A percentile compares a stretch with the other conserved stretches of the same genome.
phyloP scores from a whole-genome alignment of 176 grass and related monocot genomes.

The Musa itinerans region DNA sequence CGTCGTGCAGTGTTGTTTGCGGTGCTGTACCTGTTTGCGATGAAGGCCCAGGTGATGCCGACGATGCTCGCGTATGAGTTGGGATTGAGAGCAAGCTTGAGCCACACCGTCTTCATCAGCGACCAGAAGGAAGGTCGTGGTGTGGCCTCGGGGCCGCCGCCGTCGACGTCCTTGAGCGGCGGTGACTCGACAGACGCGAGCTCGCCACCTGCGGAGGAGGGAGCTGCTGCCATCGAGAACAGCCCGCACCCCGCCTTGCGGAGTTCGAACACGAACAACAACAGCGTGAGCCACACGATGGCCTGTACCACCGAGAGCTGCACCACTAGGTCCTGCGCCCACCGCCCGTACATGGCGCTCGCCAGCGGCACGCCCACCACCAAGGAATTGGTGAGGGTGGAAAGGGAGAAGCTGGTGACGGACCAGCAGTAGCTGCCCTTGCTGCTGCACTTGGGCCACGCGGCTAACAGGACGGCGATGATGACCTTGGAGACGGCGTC shows the following conservation, averaged over 20 bases:
- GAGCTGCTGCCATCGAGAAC: conserved; percentile 44
- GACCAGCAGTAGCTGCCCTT: conserved; percentile 42
- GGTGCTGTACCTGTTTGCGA: conserved; percentile 59
- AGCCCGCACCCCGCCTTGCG: conserved; percentile 45
- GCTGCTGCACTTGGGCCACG: conserved; percentile 42
- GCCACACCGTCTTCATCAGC: conserved; percentile 50
- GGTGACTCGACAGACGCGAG: conserved; percentile 37
- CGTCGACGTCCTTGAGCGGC: conserved; percentile 23
- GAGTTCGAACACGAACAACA: conserved; percentile 62
- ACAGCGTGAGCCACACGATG: conserved; percentile 53
- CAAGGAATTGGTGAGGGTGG: conserved; percentile 74
- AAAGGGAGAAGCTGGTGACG: conserved; percentile 64
- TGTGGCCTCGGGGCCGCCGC: conserved; percentile 8
- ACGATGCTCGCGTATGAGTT: conserved; percentile 68
- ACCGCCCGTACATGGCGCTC: conserved; percentile 78
- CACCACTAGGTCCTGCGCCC: conserved; percentile 83
- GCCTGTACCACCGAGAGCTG: conserved; percentile 77
- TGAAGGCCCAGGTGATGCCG: conserved; percentile 53
- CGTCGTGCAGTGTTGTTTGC: neutral
- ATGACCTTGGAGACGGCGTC: conserved; percentile 74
- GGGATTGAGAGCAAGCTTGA: conserved; percentile 56
- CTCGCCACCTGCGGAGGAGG: conserved; percentile 27
- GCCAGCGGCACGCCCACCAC: conserved; percentile 79
- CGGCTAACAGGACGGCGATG: conserved; percentile 43
- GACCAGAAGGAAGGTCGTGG: conserved; percentile 34